Evolutionary conservation across 2,329 filamentous ascomycete genomes (phyloP).

Genomic region (Nakataea oryzae): DNA sequence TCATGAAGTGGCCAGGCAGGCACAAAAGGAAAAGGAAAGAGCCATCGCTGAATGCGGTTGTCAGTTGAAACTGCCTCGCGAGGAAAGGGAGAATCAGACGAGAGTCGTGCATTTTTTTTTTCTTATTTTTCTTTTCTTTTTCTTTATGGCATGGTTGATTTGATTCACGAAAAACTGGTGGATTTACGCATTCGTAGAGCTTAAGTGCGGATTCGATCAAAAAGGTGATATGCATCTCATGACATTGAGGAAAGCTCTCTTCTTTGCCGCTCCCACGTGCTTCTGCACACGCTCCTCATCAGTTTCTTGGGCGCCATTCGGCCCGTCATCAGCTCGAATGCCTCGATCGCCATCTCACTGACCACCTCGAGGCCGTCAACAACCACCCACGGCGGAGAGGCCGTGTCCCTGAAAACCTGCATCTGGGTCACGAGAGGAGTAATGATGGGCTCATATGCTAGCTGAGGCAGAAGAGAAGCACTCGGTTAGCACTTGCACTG

Average conservation of each 20-base stretch:
- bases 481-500: neutral
- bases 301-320: constrained; percentile 56
- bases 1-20: neutral
- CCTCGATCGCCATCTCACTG: constrained; percentile 64
- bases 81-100: too few species aligned
- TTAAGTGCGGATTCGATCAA: neutral
- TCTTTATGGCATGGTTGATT: too few species aligned
- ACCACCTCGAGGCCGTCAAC: constrained; percentile 64
- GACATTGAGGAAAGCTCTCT: constrained; percentile 11
- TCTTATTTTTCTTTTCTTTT: too few species aligned
- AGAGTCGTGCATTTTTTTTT: too few species aligned
- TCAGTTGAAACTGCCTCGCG: too few species aligned
- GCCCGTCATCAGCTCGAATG: constrained; percentile 68
- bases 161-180: neutral
- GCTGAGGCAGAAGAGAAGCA: constrained; percentile 16
- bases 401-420: constrained; percentile 33
- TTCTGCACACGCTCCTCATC: constrained; percentile 51
- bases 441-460: constrained; percentile 60
- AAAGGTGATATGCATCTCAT: neutral
- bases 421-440: constrained; percentile 61
- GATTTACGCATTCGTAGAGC: too few species aligned
- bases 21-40: neutral
- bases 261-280: constrained; percentile 28
- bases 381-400: constrained; percentile 54
- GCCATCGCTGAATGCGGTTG: neutral